These are phyloP conservation scores for Allium sativum DNA, from an alignment of 106 monocot species.

Conservation along the genomic window DNA sequence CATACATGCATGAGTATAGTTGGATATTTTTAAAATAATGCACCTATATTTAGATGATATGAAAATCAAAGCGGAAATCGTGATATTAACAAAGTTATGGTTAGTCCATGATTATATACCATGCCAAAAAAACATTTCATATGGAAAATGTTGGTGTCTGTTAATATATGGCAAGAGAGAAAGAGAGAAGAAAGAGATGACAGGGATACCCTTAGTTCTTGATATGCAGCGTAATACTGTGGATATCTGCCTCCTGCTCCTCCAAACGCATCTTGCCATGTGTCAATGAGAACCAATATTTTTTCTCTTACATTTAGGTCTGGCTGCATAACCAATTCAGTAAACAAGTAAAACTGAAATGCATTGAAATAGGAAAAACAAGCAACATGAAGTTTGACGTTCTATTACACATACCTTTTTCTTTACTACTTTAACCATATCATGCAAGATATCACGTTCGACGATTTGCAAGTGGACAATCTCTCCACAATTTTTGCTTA, in stretches of 20 bases:
- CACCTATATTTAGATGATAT: no score
- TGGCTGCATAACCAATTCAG: slow-evolving; percentile 54
- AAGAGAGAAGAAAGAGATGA: neutral
- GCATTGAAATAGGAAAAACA: neutral
- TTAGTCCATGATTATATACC: no score
- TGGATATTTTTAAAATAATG: no score
- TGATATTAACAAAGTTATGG: no score
- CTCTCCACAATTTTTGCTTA: slow-evolving; percentile 97
- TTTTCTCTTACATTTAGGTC: slow-evolving; percentile 81
- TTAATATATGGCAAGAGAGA: neutral
- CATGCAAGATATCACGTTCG: slow-evolving; percentile 83
- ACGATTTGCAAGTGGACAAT: slow-evolving; percentile 55
- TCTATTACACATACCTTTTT: slow-evolving; percentile 49
- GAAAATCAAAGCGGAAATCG: no score
- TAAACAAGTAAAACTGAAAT: neutral
- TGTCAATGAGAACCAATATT: slow-evolving; percentile 77
- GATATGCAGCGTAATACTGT: slow-evolving; percentile 83
- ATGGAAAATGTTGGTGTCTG: no score
- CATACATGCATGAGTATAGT: no score
- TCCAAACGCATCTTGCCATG: slow-evolving; percentile 97
- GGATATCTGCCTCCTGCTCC: slow-evolving; percentile 71
- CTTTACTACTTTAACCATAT: slow-evolving; percentile 97
- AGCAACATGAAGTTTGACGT: neutral
- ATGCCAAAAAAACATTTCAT: no score
- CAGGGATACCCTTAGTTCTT: slow-evolving; percentile 65